Conservation (phyloP, 2,329 filamentous ascomycete genomes). For the Myriosclerotinia scirpicola region DNA sequence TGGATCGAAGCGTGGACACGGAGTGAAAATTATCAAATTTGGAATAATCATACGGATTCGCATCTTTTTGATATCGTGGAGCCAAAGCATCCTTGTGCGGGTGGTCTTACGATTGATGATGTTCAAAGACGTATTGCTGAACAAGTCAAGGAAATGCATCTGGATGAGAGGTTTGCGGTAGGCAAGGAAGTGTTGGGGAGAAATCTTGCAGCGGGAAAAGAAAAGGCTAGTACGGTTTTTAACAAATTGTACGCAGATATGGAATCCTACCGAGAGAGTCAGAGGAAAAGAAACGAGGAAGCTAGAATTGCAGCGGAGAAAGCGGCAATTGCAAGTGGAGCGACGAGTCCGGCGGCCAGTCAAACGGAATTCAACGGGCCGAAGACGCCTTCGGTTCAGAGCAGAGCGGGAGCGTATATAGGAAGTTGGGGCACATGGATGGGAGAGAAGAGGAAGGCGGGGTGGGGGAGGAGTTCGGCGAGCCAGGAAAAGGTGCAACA, state of each 20-base stretch:
- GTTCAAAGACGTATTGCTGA: constrained; percentile 86
- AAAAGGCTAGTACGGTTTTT: constrained; percentile 84
- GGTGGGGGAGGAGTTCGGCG: constrained; percentile 54
- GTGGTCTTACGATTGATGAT: constrained; percentile 89
- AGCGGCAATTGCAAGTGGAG: constrained; percentile 14
- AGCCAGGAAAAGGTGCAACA: constrained; percentile 74
- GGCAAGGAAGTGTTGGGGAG: constrained; percentile 84
- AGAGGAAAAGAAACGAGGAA: constrained; percentile 63
- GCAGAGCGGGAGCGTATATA: constrained; percentile 62
- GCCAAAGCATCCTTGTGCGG: constrained; percentile 88
- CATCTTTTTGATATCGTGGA: constrained; percentile 94
- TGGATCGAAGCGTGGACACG: constrained; percentile 86
- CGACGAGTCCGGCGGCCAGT: constrained; percentile 28
- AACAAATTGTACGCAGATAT: constrained; percentile 89
- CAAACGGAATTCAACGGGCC: constrained; percentile 43
- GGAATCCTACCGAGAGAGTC: constrained; percentile 74
- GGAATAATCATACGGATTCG: constrained; percentile 75
- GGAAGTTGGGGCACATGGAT: constrained; percentile 70
- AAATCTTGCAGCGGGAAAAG: constrained; percentile 81
- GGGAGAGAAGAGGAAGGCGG: constrained; percentile 68
- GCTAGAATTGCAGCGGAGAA: constrained; percentile 30
- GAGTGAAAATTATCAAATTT: constrained; percentile 90
- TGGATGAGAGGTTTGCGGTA: constrained; percentile 85
- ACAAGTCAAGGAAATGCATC: constrained; percentile 89
- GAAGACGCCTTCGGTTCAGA: constrained; percentile 47